Percentiles rank a stretch among this genome's conserved stretches.
Evolutionary conservation across 805 yeast species (phyloP).

Genomic region (Clavispora asparagi): DNA sequence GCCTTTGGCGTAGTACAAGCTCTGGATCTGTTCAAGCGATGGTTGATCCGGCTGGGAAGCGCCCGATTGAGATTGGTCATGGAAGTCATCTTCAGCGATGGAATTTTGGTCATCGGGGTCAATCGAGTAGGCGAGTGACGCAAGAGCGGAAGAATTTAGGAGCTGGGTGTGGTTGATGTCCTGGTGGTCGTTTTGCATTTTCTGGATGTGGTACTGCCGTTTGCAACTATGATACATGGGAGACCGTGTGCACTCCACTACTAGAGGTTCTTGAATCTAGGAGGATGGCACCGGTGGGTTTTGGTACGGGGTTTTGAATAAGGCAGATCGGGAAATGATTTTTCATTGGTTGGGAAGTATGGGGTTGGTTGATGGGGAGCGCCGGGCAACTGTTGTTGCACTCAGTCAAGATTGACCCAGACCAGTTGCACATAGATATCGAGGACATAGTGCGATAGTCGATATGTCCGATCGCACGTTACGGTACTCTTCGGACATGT

Average conservation of each 20-base stretch:
- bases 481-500: no score
- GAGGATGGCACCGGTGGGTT: no score
- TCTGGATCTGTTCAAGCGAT: slow-evolving; percentile 35
- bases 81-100: slow-evolving; percentile 5
- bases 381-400: no score
- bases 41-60: slow-evolving; percentile 22
- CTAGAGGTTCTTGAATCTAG: no score
- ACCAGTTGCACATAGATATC: no score
- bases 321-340: background rate
- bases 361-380: no score
- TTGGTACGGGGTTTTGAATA: no score
- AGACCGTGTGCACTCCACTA: background rate
- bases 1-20: slow-evolving; percentile 41
- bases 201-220: background rate
- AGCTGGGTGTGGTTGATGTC: slow-evolving; percentile 14
- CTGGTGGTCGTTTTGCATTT: slow-evolving; percentile 4
- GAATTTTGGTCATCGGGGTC: slow-evolving; percentile 4
- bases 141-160: slow-evolving; percentile 6
- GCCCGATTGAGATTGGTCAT: slow-evolving; percentile 3
- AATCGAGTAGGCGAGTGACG: slow-evolving; percentile 24
- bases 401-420: no score
- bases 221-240: background rate
- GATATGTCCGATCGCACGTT: no score
- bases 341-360: background rate
- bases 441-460: no score